These are phyloP conservation scores for Lecanicillium sp. DNA, from an alignment of 2,329 filamentous ascomycete species.

Conservation along the genomic window DNA sequence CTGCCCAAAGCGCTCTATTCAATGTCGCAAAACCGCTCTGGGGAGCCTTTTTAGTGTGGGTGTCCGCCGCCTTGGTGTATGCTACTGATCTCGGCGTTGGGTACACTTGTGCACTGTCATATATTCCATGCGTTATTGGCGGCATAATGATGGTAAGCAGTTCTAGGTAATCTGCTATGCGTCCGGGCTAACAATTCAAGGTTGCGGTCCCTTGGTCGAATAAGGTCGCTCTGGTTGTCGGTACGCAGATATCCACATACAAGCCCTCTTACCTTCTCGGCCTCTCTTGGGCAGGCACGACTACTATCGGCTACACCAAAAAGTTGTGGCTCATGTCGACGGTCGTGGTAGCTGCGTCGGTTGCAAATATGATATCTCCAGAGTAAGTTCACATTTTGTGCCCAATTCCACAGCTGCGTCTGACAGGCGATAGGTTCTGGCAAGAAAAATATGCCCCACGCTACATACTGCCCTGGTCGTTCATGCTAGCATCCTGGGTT, in stretches of 20 bases:
- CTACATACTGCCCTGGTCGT: slow-evolving; percentile 12
- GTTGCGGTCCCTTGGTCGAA: slow-evolving; percentile 15
- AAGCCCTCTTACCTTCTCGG: slow-evolving; percentile 18
- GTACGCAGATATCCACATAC: slow-evolving; percentile 20
- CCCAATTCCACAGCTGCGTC: no score
- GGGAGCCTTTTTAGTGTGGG: slow-evolving; percentile 11
- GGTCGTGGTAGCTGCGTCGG: slow-evolving; percentile 12
- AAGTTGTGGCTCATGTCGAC: slow-evolving; percentile 15
- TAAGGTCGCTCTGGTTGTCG: slow-evolving; percentile 17
- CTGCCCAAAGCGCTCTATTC: slow-evolving; percentile 15
- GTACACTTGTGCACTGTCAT: slow-evolving; percentile 15
- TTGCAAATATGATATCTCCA: slow-evolving; percentile 18
- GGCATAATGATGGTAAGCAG: slow-evolving; percentile 14
- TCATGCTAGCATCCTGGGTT: slow-evolving; percentile 16
- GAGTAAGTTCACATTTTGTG: slow-evolving; percentile 12
- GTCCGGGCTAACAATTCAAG: not conserved
- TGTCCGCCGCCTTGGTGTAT: slow-evolving; percentile 13
- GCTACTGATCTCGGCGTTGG: slow-evolving; percentile 11
- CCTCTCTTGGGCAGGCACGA: slow-evolving; percentile 16
- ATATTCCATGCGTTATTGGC: slow-evolving; percentile 14
- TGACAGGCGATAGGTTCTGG: slow-evolving; percentile 11
- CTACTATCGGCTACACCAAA: slow-evolving; percentile 14
- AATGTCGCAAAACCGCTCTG: slow-evolving; percentile 14
- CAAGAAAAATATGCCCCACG: slow-evolving; percentile 12
- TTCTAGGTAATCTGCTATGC: no score